A percentile compares a stretch with the other conserved stretches of the same genome.
These are phyloP conservation scores for Pseudogymnoascus sp. DNA, from an alignment of 2,329 filamentous ascomycete species.

Conservation along the genomic window DNA sequence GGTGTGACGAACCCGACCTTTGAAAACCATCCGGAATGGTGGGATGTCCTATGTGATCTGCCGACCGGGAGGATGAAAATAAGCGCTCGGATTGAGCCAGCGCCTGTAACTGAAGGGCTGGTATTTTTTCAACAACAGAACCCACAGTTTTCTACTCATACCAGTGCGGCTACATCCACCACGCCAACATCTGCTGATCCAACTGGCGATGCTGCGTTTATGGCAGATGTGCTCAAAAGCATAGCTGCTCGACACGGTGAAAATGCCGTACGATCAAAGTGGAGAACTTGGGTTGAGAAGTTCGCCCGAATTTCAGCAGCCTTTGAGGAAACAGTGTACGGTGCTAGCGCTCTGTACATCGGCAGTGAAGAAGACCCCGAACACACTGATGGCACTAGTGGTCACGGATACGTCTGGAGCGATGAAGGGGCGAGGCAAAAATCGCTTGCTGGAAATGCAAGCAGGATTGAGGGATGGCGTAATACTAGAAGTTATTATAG, in stretches of 20 bases:
- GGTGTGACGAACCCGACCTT: conserved; percentile 97
- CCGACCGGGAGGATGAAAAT: conserved; percentile 92
- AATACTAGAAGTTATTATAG: conserved; percentile 93
- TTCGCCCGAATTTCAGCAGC: conserved; percentile 89
- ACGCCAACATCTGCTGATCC: conserved; percentile 47
- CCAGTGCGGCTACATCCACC: conserved; percentile 32
- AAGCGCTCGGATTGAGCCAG: conserved; percentile 75
- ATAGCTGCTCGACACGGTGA: conserved; percentile 84
- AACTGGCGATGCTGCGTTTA: conserved; percentile 83
- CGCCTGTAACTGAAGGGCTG: conserved; percentile 75
- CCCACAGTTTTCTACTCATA: conserved; percentile 45
- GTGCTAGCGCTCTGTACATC: conserved; percentile 81
- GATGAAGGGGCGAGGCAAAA: conserved; percentile 73
- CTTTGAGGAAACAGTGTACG: conserved; percentile 94
- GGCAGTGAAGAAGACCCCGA: conserved; percentile 65
- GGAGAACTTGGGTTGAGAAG: conserved; percentile 88
- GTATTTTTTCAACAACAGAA: conserved; percentile 82
- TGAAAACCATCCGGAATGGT: conserved; percentile 92
- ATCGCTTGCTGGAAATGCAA: conserved; percentile 86
- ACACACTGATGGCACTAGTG: conserved; percentile 53
- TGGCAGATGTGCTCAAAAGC: conserved; percentile 75
- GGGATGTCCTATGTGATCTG: conserved; percentile 92
- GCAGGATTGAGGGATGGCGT: conserved; percentile 92
- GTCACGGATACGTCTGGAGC: conserved; percentile 93
- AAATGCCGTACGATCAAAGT: conserved; percentile 82